Conservation (phyloP, 768 basidiomycete genomes). For the Brasilioporus rufonigricans region DNA sequence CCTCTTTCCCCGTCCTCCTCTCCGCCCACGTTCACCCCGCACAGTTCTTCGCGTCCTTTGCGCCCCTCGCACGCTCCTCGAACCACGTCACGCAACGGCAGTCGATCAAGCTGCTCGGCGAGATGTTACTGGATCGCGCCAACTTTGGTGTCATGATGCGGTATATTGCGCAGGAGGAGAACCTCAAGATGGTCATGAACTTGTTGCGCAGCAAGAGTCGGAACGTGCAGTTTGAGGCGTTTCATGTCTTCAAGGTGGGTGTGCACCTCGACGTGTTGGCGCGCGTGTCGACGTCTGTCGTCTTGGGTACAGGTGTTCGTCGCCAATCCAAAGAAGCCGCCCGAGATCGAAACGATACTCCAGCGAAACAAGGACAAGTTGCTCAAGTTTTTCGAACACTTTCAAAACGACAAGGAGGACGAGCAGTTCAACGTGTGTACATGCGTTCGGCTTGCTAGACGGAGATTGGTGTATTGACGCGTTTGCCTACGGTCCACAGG, state of each 20-base stretch:
- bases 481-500: slow-evolving; percentile 34
- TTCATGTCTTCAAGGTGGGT: slow-evolving; percentile 97
- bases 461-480: not conserved
- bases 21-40: not conserved
- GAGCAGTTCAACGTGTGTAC: slow-evolving; percentile 86
- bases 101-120: slow-evolving; percentile 94
- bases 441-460: not conserved
- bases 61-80: slow-evolving; percentile 82
- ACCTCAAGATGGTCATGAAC: slow-evolving; percentile 99
- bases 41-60: slow-evolving; percentile 95
- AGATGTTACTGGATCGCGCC: slow-evolving; percentile 94
- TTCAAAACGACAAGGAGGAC: slow-evolving; percentile 98
- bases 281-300: too few relatives aligned
- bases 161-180: slow-evolving; percentile 92
- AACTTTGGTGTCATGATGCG: slow-evolving; percentile 99
- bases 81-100: slow-evolving; percentile 99
- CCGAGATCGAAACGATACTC: slow-evolving; percentile 88
- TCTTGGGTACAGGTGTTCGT: slow-evolving; percentile 80
- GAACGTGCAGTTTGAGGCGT: slow-evolving; percentile 99
- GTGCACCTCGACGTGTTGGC: too few relatives aligned
- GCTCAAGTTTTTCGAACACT: slow-evolving; percentile 83
- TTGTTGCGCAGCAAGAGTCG: slow-evolving; percentile 95
- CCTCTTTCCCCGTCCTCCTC: slow-evolving; percentile 23
- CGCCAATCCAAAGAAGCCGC: slow-evolving; percentile 98
- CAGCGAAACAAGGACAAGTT: slow-evolving; percentile 93